Evolutionary conservation across 306 rosid species (phyloP).

Genomic region (Astragalus glycyphyllos): DNA sequence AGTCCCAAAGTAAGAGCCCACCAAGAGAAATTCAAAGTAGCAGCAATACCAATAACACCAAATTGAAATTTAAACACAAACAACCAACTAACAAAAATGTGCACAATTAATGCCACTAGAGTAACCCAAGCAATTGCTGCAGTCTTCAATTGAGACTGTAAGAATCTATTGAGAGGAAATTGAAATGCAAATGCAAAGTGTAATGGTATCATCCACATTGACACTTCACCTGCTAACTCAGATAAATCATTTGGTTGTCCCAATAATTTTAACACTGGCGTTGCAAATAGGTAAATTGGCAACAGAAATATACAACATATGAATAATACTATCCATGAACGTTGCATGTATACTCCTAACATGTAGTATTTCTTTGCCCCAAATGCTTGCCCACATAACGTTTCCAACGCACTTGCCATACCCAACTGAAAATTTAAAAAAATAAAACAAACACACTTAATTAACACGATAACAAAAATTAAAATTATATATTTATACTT

Average conservation of each 20-base stretch:
- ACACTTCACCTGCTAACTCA: slow-evolving; percentile 55
- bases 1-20: slow-evolving; percentile 66
- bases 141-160: slow-evolving; percentile 67
- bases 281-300: slow-evolving; percentile 62
- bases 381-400: slow-evolving; percentile 85
- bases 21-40: slow-evolving; percentile 67
- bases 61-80: slow-evolving; percentile 57
- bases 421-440: slow-evolving; percentile 58
- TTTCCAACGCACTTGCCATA: slow-evolving; percentile 89
- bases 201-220: slow-evolving; percentile 61
- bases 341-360: slow-evolving; percentile 87
- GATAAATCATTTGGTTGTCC: slow-evolving; percentile 73
- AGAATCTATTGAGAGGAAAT: slow-evolving; percentile 68
- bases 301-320: slow-evolving; percentile 60
- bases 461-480: not conserved
- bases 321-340: slow-evolving; percentile 79
- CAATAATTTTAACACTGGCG: slow-evolving; percentile 60
- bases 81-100: slow-evolving; percentile 65
- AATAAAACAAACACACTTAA: not conserved
- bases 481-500: no score
- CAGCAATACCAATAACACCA: slow-evolving; percentile 67
- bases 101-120: slow-evolving; percentile 51
- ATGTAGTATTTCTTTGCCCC: slow-evolving; percentile 79
- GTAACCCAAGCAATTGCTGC: slow-evolving; percentile 60
- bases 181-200: slow-evolving; percentile 73